Evolutionary conservation across 345 rosid species (phyloP).

Genomic region (Eutrema heterophyllum): DNA sequence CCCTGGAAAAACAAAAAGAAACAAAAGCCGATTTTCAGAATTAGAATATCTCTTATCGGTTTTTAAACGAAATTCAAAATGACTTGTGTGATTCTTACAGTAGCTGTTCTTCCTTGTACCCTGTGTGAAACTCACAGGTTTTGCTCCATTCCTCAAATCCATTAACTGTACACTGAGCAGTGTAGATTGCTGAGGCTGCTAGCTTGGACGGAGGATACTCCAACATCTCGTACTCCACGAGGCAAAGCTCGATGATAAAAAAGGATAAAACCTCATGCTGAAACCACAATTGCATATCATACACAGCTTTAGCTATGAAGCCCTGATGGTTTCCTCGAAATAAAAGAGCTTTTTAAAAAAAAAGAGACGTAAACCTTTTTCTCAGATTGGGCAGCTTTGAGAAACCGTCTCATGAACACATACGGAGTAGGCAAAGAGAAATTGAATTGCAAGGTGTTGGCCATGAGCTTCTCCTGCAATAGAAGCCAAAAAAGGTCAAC

Average conservation of each 20-base stretch:
- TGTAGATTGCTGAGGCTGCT: conserved; percentile 65
- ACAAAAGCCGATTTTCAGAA: not conserved
- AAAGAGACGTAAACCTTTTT: conserved; percentile 48
- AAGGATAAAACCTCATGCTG: conserved; percentile 82
- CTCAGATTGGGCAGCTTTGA: conserved; percentile 76
- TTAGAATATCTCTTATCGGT: not conserved
- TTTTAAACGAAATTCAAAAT: not conserved
- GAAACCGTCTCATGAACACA: conserved; percentile 87
- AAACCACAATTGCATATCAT: conserved; percentile 15
- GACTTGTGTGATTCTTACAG: conserved; percentile 29
- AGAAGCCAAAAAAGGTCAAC: not conserved
- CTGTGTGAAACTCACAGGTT: conserved; percentile 44
- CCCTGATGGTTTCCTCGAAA: not conserved
- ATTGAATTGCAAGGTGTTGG: conserved; percentile 64
- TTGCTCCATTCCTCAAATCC: conserved; percentile 44
- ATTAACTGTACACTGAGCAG: conserved; percentile 43
- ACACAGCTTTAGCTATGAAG: not conserved
- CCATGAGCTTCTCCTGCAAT: conserved; percentile 78
- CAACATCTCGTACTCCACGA: conserved; percentile 56
- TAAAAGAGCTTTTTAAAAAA: not conserved
- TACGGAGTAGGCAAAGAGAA: conserved; percentile 79
- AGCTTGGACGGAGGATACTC: conserved; percentile 52
- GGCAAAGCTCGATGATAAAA: conserved; percentile 52
- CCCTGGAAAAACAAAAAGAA: conserved; percentile 33
- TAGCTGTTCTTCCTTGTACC: conserved; percentile 45